phyloP scores from a whole-genome alignment of 164 flowering plant species.

The Hamamelis virginiana region DNA sequence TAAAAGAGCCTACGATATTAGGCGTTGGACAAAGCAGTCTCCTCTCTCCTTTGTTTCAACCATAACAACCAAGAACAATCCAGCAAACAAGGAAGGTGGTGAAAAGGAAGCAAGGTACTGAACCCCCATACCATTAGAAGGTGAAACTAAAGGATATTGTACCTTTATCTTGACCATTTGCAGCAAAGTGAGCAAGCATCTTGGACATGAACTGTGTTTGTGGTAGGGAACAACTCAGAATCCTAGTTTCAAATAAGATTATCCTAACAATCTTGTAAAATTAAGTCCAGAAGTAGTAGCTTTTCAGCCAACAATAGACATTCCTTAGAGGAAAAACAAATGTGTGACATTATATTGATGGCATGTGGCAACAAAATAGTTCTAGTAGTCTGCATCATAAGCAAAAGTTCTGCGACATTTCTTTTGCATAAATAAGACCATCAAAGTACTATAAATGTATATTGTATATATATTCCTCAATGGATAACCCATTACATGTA shows the following conservation, averaged over 20 bases:
- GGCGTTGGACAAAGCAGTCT: constrained; percentile 81
- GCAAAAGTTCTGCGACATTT: background rate
- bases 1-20: constrained; percentile 54
- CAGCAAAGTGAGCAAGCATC: background rate
- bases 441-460: background rate
- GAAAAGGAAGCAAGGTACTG: constrained; percentile 16
- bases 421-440: background rate
- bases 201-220: background rate
- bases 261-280: no score
- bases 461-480: constrained; percentile 9
- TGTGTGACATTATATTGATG: no score
- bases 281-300: no score
- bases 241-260: background rate
- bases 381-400: background rate
- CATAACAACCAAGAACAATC: constrained; percentile 33
- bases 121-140: background rate
- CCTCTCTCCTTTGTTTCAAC: constrained; percentile 46
- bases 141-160: background rate
- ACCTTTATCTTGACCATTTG: background rate
- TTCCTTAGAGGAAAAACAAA: no score
- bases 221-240: background rate
- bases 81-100: constrained; percentile 28
- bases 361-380: no score
- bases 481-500: constrained; percentile 8
- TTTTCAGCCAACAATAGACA: no score